Percentiles rank a stretch among this genome's conserved stretches.
These are phyloP conservation scores for Lumnitzera littorea DNA, from an alignment of 345 rosid species.

Conservation along the genomic window DNA sequence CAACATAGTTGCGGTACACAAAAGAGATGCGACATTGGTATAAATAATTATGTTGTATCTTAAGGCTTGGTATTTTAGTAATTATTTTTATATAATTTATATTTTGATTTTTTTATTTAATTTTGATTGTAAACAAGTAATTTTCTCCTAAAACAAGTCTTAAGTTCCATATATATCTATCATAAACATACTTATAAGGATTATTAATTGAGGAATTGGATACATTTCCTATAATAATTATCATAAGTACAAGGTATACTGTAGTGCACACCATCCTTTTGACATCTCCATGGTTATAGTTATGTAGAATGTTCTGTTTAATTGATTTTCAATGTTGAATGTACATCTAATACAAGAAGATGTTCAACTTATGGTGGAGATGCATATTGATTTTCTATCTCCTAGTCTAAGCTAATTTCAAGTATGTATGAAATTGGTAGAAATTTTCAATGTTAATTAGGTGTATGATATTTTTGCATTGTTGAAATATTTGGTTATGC, in stretches of 20 bases:
- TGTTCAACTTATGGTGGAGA: slow-evolving; percentile 26
- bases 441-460: neutral
- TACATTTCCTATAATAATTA: slow-evolving; percentile 21
- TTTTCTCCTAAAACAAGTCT: too few species aligned
- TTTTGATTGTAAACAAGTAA: too few species aligned
- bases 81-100: too few species aligned
- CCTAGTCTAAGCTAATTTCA: slow-evolving; percentile 31
- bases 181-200: slow-evolving; percentile 6
- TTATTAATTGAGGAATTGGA: slow-evolving; percentile 14
- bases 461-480: neutral
- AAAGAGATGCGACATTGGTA: too few species aligned
- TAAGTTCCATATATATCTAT: neutral
- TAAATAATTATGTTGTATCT: too few species aligned
- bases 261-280: neutral
- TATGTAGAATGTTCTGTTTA: too few species aligned
- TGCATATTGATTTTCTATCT: slow-evolving; percentile 27
- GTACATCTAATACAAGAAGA: slow-evolving; percentile 14
- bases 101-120: too few species aligned
- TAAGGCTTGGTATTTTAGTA: too few species aligned
- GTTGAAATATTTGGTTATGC: neutral
- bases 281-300: too few species aligned
- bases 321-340: too few species aligned
- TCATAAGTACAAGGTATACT: slow-evolving; percentile 23
- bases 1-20: too few species aligned
- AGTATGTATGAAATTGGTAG: slow-evolving; percentile 6